Evolutionary conservation across 2,329 filamentous ascomycete genomes (phyloP).

Genomic region (Fusarium solani-melongenae): DNA sequence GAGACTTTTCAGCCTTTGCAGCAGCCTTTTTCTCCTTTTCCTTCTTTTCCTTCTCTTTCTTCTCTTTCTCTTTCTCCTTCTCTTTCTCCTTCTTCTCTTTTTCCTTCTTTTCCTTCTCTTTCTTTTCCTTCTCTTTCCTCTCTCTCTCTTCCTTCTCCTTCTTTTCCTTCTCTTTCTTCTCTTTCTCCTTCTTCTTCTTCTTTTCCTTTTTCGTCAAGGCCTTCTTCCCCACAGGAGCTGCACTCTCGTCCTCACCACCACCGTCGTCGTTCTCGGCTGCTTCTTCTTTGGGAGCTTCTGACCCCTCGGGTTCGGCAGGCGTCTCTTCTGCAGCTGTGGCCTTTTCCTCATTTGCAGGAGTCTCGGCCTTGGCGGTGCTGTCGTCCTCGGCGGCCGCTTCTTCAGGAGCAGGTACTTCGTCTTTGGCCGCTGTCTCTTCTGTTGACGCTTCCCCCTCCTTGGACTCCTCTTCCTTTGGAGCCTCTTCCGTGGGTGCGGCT

Average conservation of each 20-base stretch:
- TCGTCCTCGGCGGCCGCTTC: background rate
- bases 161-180: conserved; percentile 33
- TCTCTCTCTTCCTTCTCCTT: conserved; percentile 56
- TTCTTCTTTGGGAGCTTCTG: background rate
- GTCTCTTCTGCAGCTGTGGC: background rate
- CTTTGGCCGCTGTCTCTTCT: conserved; percentile 3
- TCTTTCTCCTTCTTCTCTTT: conserved; percentile 67
- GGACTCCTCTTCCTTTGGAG: background rate
- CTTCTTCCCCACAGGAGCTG: conserved; percentile 19
- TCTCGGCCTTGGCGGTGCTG: background rate
- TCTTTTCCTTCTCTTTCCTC: conserved; percentile 51
- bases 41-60: conserved; percentile 26
- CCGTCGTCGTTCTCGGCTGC: conserved; percentile 11
- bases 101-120: conserved; percentile 35
- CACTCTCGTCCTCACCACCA: conserved; percentile 24
- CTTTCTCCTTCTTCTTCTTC: conserved; percentile 26
- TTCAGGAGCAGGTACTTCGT: conserved; percentile 3
- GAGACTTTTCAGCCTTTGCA: conserved; percentile 32
- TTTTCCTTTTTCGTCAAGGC: conserved; percentile 23
- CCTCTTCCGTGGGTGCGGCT: conserved; percentile 9
- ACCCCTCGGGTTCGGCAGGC: background rate
- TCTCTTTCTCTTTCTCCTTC: conserved; percentile 64
- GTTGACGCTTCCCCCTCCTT: conserved; percentile 5
- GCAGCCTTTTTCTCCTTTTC: conserved; percentile 32
- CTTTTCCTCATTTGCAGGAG: background rate